Evolutionary conservation across 73 alveolate genomes (phyloP).

Genomic region (Paraurostyla sp.): DNA sequence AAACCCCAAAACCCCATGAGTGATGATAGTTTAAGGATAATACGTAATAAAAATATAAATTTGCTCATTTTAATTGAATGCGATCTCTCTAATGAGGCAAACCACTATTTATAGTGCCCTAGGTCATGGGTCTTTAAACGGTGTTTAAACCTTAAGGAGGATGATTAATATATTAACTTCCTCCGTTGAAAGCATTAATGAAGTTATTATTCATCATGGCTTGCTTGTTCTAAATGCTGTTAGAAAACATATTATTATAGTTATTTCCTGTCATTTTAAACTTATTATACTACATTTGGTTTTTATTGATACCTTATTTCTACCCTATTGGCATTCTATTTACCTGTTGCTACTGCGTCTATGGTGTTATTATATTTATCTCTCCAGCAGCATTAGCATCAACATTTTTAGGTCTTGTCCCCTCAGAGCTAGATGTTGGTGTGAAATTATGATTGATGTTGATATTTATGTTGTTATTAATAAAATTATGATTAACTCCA

Average conservation of each 20-base stretch:
- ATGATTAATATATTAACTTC: no score
- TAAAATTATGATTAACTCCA: slow-evolving; percentile 20
- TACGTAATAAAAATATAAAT: no score
- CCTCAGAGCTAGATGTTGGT: background rate
- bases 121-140: no score
- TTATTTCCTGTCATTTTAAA: background rate
- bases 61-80: no score
- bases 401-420: background rate
- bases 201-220: no score
- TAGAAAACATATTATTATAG: no score
- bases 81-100: no score
- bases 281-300: background rate
- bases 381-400: background rate
- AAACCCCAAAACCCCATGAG: no score
- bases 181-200: no score
- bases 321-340: background rate
- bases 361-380: background rate
- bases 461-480: background rate
- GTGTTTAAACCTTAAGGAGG: background rate
- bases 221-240: no score
- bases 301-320: background rate
- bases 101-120: no score
- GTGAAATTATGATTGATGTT: slow-evolving; percentile 30
- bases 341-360: background rate
- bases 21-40: no score